These are phyloP conservation scores for Clarireedia paspali DNA, from an alignment of 2,329 filamentous ascomycete genomes.

Conservation along the genomic window DNA sequence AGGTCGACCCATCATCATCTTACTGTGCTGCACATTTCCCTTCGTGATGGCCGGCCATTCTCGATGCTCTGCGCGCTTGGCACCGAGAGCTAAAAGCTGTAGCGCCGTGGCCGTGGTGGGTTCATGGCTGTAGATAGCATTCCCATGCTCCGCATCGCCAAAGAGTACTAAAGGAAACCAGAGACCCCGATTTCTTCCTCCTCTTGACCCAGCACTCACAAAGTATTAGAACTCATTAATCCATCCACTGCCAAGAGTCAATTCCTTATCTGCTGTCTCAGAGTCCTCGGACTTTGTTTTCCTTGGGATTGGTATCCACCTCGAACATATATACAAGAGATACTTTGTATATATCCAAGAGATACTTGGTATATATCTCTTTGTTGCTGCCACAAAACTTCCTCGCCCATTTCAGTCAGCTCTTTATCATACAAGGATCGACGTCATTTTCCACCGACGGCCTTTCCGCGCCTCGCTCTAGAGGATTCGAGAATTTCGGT, in stretches of 20 bases:
- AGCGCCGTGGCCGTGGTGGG: background rate
- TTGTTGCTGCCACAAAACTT: no score
- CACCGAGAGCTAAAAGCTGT: background rate
- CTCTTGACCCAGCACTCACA: background rate
- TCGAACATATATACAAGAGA: no score
- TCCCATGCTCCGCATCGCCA: background rate
- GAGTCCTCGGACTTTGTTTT: no score
- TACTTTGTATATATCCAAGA: no score
- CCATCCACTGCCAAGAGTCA: background rate
- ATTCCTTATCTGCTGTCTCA: background rate
- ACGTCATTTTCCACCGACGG: background rate
- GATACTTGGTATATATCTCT: no score
- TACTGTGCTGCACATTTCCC: no score
- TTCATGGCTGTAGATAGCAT: no score
- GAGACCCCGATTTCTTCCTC: background rate
- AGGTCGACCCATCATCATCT: no score
- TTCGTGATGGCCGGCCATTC: background rate
- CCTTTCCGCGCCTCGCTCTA: background rate
- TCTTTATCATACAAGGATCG: background rate
- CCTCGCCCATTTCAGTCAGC: no score
- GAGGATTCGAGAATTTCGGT: background rate
- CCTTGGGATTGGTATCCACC: no score
- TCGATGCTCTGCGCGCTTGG: background rate
- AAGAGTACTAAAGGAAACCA: conserved; percentile 9
- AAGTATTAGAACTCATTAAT: background rate